Conservation (phyloP, 73 alveolate genomes). For the Paramecium sexaurelia region DNA sequence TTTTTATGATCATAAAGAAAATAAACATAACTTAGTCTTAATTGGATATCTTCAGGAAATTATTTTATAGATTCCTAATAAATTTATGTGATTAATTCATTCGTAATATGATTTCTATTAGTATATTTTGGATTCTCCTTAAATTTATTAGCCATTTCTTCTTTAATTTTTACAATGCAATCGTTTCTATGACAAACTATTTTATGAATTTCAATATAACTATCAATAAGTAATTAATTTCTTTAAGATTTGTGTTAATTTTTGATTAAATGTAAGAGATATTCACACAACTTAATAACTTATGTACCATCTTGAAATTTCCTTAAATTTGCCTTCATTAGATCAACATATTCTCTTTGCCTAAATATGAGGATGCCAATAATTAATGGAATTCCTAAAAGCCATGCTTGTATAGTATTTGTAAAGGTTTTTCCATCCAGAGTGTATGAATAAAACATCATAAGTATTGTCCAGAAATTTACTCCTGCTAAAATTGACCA, state of each 20-base stretch:
- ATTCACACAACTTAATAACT: constrained; percentile 31
- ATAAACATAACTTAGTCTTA: constrained; percentile 19
- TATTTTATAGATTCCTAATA: not conserved
- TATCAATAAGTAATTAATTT: not conserved
- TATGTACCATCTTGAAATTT: not conserved
- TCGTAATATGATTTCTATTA: not conserved
- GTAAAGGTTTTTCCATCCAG: constrained; percentile 30
- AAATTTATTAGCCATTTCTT: constrained; percentile 22
- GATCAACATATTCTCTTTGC: constrained; percentile 13
- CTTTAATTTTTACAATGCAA: constrained; percentile 14
- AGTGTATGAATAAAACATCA: constrained; percentile 41
- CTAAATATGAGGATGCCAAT: not conserved
- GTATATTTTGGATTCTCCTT: not conserved
- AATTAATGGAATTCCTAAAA: constrained; percentile 58
- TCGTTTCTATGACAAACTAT: constrained; percentile 14
- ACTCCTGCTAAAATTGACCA: constrained; percentile 9
- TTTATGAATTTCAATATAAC: constrained; percentile 58
- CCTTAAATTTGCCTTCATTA: constrained; percentile 37
- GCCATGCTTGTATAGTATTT: constrained; percentile 58
- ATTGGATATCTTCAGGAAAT: constrained; percentile 7
- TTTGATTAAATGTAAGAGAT: not conserved
- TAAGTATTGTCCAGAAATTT: constrained; percentile 56
- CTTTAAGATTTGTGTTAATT: not conserved
- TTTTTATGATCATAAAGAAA: constrained; percentile 30
- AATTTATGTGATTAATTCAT: not conserved